Conservation (phyloP, 2,329 filamentous ascomycete genomes). For the Magnaporthiopsis poae region DNA sequence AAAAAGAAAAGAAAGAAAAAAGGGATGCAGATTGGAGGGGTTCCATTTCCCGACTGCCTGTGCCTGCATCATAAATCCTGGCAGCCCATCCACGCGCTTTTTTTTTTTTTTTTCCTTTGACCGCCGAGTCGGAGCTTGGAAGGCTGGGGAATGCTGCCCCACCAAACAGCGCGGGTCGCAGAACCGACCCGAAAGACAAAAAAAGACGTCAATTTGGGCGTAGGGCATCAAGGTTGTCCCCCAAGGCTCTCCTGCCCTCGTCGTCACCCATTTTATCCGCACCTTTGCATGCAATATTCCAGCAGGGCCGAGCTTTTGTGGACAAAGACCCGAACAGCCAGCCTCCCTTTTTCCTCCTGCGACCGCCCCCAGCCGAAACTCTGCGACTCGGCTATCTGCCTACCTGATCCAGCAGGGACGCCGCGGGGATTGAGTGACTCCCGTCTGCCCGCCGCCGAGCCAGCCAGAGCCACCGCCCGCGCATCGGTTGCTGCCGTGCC, state of each 20-base stretch:
- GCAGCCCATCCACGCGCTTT: not conserved
- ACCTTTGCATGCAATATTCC: not conserved
- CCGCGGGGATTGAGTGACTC: not conserved
- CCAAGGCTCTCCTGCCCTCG: not conserved
- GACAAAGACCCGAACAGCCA: not conserved
- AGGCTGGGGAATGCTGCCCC: not conserved
- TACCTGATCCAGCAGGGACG: not conserved
- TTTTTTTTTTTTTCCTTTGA: not conserved
- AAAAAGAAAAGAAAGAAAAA: not conserved
- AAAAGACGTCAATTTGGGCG: not conserved
- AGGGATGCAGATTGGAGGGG: not conserved
- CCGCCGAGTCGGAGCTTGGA: not conserved
- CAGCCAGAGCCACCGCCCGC: not conserved
- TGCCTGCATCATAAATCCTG: not conserved
- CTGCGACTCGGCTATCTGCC: not conserved
- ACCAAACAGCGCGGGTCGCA: not conserved
- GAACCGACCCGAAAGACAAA: not conserved
- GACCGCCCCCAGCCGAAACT: not conserved
- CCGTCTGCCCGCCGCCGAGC: not conserved
- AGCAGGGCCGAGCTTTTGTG: not conserved
- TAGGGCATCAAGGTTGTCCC: slow-evolving; percentile 2
- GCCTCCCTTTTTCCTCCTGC: not conserved
- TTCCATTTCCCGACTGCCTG: not conserved
- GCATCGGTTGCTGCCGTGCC: not conserved
- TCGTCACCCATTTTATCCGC: not conserved